Evolutionary conservation across 1,284 basidiomycete genomes (phyloP).

Genomic region (Moesziomyces sp.): DNA sequence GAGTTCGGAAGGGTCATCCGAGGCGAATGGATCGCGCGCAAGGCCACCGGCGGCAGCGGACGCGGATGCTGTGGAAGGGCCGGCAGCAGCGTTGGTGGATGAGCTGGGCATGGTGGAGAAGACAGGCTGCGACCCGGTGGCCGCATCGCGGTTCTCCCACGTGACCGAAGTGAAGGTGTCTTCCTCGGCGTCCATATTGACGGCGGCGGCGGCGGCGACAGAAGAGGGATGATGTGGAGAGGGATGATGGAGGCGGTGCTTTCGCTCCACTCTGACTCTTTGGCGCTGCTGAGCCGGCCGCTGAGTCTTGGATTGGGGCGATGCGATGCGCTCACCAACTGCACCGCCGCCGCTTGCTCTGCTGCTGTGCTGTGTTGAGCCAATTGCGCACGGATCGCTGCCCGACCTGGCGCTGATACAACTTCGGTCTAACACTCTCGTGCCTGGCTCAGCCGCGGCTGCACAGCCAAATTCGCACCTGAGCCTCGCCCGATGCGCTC

Average conservation of each 20-base stretch:
- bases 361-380: constrained; percentile 4
- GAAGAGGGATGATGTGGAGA: neutral
- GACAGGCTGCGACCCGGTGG: constrained; percentile 34
- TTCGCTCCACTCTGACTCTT: constrained; percentile 5
- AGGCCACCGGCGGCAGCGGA: constrained; percentile 9
- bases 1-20: constrained; percentile 24
- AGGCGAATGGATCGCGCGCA: constrained; percentile 21
- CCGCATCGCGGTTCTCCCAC: constrained; percentile 50
- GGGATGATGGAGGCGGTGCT: neutral
- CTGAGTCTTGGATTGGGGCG: too few relatives aligned
- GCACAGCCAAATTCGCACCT: constrained; percentile 11
- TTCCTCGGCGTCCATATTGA: constrained; percentile 48
- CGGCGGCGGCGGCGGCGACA: neutral
- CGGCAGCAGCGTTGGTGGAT: constrained; percentile 21
- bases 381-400: constrained; percentile 23
- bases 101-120: constrained; percentile 27
- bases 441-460: constrained; percentile 8
- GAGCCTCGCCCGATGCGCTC: too few relatives aligned
- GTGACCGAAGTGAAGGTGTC: constrained; percentile 63
- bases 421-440: constrained; percentile 4
- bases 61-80: constrained; percentile 18
- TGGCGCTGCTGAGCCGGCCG: constrained; percentile 1
- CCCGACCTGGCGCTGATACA: neutral
- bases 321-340: too few relatives aligned
- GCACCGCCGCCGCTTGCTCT: too few relatives aligned